Evolutionary conservation across 495 filamentous ascomycete genomes (phyloP), one percentile per base, ranked within the genome.

Genomic region (Viridothelium virens): DNA sequence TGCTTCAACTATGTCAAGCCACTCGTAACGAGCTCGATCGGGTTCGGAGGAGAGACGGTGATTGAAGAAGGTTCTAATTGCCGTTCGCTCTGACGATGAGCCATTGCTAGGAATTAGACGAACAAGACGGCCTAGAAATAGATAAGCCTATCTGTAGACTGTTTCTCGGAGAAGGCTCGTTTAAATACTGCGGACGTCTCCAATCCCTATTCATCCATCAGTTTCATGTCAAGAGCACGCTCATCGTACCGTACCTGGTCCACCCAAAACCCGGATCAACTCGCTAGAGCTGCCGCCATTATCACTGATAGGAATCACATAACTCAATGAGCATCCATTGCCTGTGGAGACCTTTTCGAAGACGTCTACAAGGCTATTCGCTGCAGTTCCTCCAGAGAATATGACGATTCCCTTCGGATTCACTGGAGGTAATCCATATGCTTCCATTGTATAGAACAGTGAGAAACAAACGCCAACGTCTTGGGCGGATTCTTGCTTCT

Each of bases 211-310:
- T 6, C 14, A 5, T 46, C 36, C 38, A 36, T 62, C 62, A 69
- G 53, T 31, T 59, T 36, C 7, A 36, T 18, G 0, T 33, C 53
- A 36, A 36, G 5, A 5, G 14, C 66, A 61, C 56, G 41, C 10
- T 38, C 16, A n/a, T 67, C 4, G 2, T 11, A 41, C 18, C 68
- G 6, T 70, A 77, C 77, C 92, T 63, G 93, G 93, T 0, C 93
- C 93, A 1, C 93, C 93, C 76, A 97, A 90, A 16, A 97, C 90
- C 16, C 93, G 83, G 68, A 96, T 93, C 70, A 97, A 76, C 78
- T 97, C 93, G 6, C 89, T 93, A 0, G 91, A 92, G 39, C 87
- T 91, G 18, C 93, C 93, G 37, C 93, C 93, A 79, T 97, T 97
- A 76, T 97, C 93, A 69, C 87, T 91, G 71, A 97, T 96, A 16